Base-by-base conservation (phyloP, 2,329 filamentous ascomycete species). In the Ophiostoma sp. region DNA sequence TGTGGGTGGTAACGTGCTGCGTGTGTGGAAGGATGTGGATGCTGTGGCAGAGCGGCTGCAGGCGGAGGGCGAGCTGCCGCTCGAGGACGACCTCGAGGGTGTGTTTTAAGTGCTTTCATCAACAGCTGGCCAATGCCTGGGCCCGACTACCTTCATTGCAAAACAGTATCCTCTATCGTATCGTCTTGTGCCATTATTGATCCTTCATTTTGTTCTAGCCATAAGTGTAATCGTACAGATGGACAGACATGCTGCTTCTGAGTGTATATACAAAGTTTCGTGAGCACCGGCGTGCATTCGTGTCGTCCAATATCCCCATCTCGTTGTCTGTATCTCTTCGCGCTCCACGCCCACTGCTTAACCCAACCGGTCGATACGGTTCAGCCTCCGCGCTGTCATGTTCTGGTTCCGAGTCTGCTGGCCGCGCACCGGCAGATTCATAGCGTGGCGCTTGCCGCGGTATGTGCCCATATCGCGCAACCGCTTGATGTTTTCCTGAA, bases 381-480 rank as follows among this genome's bases (percentile, higher is more conserved):
- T 90, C 76, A 90, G 78, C 76, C 84, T 88, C 77, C 81, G 84
- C 64, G 87, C 82, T 40, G 82, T 88, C 71, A 80, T 76, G 72
- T 83, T 88, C 78, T 90, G 94, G 76, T 82, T 91, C 76, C 91
- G 89, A 70, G 95, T 98, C 74, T 85, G 87, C 81, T 99, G 95
- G 73, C 95, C 95, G 73, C 95, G 86, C 67, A 95, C 94, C 4
- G 95, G 95, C 80, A 98, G 80, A 70, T 89, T 87, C 89, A 98
- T 93, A 69, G 94, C 94, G 82, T 99, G 95, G 73, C 95, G 83
- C 77, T 91, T 88, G 72, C 95, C 95, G 67, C 95, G 84, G 76
- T 96, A 96, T 4, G 89, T 88, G 65, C 93, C 93, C 82, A 97
- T 97, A 75, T 97, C 93, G 77, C 90, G 91, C 78, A 99, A 75